A percentile compares a stretch with the other conserved stretches of the same genome.
Conservation (phyloP, 2,329 filamentous ascomycete genomes). For the Xylariales sp. region DNA sequence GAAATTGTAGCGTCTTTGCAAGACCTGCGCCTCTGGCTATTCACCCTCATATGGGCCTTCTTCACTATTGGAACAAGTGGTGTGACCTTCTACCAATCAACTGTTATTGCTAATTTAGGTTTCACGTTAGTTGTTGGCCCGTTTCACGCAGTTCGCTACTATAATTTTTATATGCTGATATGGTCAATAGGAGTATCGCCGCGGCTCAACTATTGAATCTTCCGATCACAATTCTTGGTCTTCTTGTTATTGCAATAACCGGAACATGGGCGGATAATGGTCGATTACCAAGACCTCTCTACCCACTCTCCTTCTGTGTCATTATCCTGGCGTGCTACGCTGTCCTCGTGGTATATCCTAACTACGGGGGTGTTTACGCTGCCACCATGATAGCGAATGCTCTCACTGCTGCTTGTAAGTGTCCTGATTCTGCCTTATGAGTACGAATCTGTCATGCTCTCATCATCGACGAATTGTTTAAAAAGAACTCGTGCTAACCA, state of each 20-base stretch:
- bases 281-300: slow-evolving; percentile 35
- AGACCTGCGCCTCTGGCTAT: slow-evolving; percentile 37
- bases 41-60: slow-evolving; percentile 39
- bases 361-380: slow-evolving; percentile 40
- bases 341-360: slow-evolving; percentile 40
- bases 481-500: neutral
- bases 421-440: neutral
- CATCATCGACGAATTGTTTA: too few relatives aligned
- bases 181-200: slow-evolving; percentile 32
- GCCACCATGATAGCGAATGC: slow-evolving; percentile 40
- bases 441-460: too few relatives aligned
- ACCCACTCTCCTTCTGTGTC: slow-evolving; percentile 36
- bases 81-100: slow-evolving; percentile 36
- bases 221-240: slow-evolving; percentile 35
- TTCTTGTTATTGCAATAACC: slow-evolving; percentile 35
- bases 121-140: slow-evolving; percentile 29
- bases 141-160: neutral
- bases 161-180: neutral
- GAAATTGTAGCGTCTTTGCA: slow-evolving; percentile 34
- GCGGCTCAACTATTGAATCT: slow-evolving; percentile 44
- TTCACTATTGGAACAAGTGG: slow-evolving; percentile 41
- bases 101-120: slow-evolving; percentile 33
- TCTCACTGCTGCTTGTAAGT: slow-evolving; percentile 30
- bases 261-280: slow-evolving; percentile 38
- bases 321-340: slow-evolving; percentile 40